phyloP scores from a whole-genome alignment of 1,139 yeast genomes.

The Sugiyamaella pinicola region DNA sequence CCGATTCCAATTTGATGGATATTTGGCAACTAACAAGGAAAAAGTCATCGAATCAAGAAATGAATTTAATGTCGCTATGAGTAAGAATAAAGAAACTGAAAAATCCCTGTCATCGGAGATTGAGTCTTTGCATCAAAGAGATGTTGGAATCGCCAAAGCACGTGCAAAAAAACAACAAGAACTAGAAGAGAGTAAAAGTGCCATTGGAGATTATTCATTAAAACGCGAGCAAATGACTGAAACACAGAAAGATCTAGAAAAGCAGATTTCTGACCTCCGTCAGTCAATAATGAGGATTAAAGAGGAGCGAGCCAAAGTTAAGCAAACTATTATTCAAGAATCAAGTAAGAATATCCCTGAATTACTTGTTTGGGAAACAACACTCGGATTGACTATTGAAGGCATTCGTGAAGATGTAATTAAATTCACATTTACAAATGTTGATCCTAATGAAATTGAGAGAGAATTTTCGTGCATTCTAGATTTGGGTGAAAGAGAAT shows the following conservation, averaged over 20 bases:
- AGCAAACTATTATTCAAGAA: slow-evolving; percentile 32
- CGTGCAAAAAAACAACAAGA: slow-evolving; percentile 33
- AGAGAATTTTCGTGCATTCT: slow-evolving; percentile 35
- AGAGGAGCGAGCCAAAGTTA: slow-evolving; percentile 28
- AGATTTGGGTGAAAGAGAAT: slow-evolving; percentile 36
- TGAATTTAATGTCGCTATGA: slow-evolving; percentile 29
- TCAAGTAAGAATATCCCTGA: slow-evolving; percentile 37
- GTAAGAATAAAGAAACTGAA: slow-evolving; percentile 33
- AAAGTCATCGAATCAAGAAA: slow-evolving; percentile 33
- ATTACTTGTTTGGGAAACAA: slow-evolving; percentile 37
- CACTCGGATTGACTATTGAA: slow-evolving; percentile 38
- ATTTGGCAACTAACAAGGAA: slow-evolving; percentile 31
- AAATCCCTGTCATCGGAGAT: slow-evolving; percentile 32
- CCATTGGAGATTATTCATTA: slow-evolving; percentile 30
- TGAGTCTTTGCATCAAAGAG: slow-evolving; percentile 30
- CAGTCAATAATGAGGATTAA: slow-evolving; percentile 23
- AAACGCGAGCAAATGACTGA: slow-evolving; percentile 31
- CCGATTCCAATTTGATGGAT: slow-evolving; percentile 33
- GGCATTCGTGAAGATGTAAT: slow-evolving; percentile 37
- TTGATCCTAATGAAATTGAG: slow-evolving; percentile 34
- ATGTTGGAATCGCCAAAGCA: slow-evolving; percentile 31
- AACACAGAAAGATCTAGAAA: slow-evolving; percentile 25
- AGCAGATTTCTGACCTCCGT: slow-evolving; percentile 27
- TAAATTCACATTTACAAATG: slow-evolving; percentile 36
- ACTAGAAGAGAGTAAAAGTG: slow-evolving; percentile 29